Base-by-base conservation (phyloP, 106 monocot species). In the Alisma plantagoaquatica region DNA sequence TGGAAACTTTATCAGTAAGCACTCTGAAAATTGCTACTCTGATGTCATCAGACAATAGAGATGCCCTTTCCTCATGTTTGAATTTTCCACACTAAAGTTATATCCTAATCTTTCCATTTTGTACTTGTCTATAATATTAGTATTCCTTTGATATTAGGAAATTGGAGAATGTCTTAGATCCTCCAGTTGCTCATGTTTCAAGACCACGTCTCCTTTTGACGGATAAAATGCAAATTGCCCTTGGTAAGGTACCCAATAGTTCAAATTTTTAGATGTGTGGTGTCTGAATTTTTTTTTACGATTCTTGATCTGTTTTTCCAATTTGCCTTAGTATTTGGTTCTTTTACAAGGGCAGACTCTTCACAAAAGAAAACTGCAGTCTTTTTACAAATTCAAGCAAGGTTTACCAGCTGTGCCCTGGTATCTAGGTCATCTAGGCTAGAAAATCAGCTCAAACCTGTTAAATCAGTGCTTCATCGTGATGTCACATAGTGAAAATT, bases 1-100 rank as follows among this genome's bases (percentile, higher is more conserved):
- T 98, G 96, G 96, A 82, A 76, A 68, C 71, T 89, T 50, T 89
- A 89, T 73, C 84, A 81, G 96, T 89, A 80, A 14, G 83, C 35
- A 38, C 14, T 38, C 14, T 38, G n/a, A n/a, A n/a, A n/a, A n/a
- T n/a, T n/a, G n/a, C n/a, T 38, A 6, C 35, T 38, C 14, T 38
- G 62, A n/a, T 11, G 1, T 55, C 20, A 0, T 10, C 26, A 30
- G 8, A 55, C 21, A 0, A 3, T 31, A 0, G 1, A 7, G 4
- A 38, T 57, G 24, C 32, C 41, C 16, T 33, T 38, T 57, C 33
- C 24, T 57, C 24, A 4, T 51, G 27, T 49, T 49, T 23, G 6
- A 49, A 2, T 10, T 19, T 3, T 49, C 21, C 21, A 2, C 24
- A 10, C 21, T 49, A 23, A 14, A n/a, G n/a, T n/a, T n/a, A n/a